These are phyloP conservation scores for Perkinsus chesapeaki DNA, from an alignment of 169 alveolate genomes.

Conservation along the genomic window DNA sequence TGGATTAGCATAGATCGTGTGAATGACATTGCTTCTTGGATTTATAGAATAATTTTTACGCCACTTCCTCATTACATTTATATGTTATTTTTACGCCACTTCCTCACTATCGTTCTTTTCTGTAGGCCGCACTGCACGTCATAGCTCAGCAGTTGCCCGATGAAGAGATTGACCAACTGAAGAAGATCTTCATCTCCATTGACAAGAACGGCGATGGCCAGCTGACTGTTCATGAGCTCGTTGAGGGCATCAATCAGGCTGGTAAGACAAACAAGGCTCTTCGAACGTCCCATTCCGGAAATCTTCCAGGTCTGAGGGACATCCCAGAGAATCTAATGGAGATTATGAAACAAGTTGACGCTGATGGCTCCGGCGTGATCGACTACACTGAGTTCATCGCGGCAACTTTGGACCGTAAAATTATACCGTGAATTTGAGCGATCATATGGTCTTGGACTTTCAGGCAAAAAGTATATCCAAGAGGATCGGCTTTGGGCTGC, in stretches of 20 bases:
- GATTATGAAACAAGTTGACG: slow-evolving; percentile 53
- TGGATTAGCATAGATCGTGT: background rate
- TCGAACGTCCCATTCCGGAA: background rate
- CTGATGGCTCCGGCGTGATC: slow-evolving; percentile 64
- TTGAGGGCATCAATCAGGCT: background rate
- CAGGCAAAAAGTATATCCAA: slow-evolving; percentile 25
- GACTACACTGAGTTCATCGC: slow-evolving; percentile 69
- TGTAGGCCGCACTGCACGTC: slow-evolving; percentile 73
- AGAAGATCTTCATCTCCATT: slow-evolving; percentile 65
- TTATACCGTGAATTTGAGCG: slow-evolving; percentile 26
- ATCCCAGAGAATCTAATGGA: slow-evolving; percentile 41
- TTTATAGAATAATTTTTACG: no score
- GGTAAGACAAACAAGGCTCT: background rate
- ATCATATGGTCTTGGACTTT: no score
- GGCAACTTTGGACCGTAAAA: slow-evolving; percentile 51
- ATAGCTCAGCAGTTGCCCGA: slow-evolving; percentile 76
- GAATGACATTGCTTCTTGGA: no score
- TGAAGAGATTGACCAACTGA: slow-evolving; percentile 70
- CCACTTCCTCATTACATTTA: background rate
- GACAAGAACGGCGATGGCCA: slow-evolving; percentile 85
- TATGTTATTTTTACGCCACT: background rate
- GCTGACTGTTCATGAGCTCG: slow-evolving; percentile 19
- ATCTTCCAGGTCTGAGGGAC: background rate
- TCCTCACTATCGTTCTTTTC: background rate
- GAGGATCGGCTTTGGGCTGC: slow-evolving; percentile 47